Base-by-base conservation (phyloP, 805 yeast species). In the Nakazawaea sp. region DNA sequence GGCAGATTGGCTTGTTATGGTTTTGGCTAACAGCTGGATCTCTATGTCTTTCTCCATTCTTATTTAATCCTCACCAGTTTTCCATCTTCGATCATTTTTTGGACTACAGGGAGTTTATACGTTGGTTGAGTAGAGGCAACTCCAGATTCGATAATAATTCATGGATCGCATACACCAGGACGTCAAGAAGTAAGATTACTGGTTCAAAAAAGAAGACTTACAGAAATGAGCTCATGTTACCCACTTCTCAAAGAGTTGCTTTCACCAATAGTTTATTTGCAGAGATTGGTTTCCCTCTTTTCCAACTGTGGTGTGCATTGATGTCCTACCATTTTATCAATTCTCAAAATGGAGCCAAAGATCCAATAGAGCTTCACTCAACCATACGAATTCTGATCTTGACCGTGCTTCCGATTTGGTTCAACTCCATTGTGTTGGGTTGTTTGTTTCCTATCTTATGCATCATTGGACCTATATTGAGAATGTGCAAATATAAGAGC, bases 71-170 rank as follows among this genome's bases (percentile, higher is more conserved):
- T 1, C 76, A 72, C 45, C 74, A 71, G 44, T 72, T 72, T 53
- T 58, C 67, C 2, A 59, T 64, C 59, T 56, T 52, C 3, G 71
- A 68, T 27, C 70, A 68, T 44, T 65, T 71, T 42, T 43, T 70
- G 13, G 78, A 72, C 44, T 72, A 72, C 47, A 46, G 75, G 16
- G 67, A 68, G 15, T 64, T 59, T 35, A 51, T 71, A 3, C 68
- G 81, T 42, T 89, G 97, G 97, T 55, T 90, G 34, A 75, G 81
- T 3, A 67, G 88, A 43, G 96, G 96, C 8, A 86, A 87, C 52
- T 61, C 77, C 15, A 68, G 66, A 45, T 73, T 74, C 68, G 79
- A 75, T 47, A 57, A 61, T 35, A 75, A 79, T 50, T 85, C 96
- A 1, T 89, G 97, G 97, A 71, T 81, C 37, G 78, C 76, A 2